Conservation (phyloP, 1,139 yeast genomes). For the Yarrowia galli region DNA sequence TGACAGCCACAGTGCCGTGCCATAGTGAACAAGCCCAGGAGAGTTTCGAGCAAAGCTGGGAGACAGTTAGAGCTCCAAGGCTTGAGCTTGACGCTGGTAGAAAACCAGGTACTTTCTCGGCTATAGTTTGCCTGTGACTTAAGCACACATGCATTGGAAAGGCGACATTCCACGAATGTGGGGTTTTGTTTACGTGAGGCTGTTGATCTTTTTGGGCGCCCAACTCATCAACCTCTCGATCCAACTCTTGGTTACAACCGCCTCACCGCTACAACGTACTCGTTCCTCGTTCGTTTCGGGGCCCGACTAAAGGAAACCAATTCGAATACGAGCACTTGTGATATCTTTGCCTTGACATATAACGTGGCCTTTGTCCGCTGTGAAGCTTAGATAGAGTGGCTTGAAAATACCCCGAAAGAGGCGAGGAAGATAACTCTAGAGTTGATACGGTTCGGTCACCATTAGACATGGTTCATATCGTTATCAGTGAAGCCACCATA, state of each 20-base stretch:
- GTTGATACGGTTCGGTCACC: constrained; percentile 4
- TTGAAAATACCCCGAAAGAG: constrained; percentile 18
- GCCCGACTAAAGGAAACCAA: background rate
- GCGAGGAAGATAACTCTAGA: constrained; percentile 15
- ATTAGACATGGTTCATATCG: constrained; percentile 10
- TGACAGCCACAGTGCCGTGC: constrained; percentile 37
- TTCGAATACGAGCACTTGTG: constrained; percentile 8
- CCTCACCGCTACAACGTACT: too few species aligned
- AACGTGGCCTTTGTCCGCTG: background rate
- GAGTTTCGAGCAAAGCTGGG: constrained; percentile 17
- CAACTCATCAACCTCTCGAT: background rate
- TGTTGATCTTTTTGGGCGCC: background rate
- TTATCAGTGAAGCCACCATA: constrained; percentile 9
- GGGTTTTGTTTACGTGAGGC: constrained; percentile 22
- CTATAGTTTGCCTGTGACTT: constrained; percentile 9
- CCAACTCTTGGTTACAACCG: too few species aligned
- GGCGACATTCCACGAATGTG: constrained; percentile 5
- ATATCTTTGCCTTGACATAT: constrained; percentile 1
- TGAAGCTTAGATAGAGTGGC: constrained; percentile 37
- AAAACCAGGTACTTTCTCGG: background rate
- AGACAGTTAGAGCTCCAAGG: constrained; percentile 17
- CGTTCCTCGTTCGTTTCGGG: background rate
- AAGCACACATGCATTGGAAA: background rate
- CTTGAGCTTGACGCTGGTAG: constrained; percentile 3
- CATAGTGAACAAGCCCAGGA: background rate